Evolutionary conservation across 441 rosid genomes (phyloP).

Genomic region (Adansonia madagascariensis): DNA sequence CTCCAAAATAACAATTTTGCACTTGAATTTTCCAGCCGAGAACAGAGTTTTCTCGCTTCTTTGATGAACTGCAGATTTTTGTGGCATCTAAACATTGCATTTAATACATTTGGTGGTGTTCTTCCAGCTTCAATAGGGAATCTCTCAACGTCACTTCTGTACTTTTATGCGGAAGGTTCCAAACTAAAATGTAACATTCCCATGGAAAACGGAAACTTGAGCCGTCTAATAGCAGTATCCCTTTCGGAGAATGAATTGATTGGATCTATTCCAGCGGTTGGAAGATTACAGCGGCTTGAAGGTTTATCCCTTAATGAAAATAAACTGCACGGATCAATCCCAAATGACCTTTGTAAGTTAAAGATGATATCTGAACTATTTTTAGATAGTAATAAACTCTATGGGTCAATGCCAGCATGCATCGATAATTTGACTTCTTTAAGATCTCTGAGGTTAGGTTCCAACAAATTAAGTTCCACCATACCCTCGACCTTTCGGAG

Average conservation of each 20-base stretch:
- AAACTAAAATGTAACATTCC: neutral
- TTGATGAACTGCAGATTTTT: neutral
- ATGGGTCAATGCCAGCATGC: neutral
- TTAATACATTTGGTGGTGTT: neutral
- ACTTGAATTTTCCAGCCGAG: neutral
- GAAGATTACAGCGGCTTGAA: conserved; percentile 7
- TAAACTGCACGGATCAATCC: neutral
- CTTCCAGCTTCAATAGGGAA: neutral
- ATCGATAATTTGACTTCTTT: neutral
- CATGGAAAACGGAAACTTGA: neutral
- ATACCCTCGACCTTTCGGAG: neutral
- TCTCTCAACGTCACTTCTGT: neutral
- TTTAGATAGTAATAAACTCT: neutral
- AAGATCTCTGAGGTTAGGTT: neutral
- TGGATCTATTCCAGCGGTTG: neutral
- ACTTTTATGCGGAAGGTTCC: neutral
- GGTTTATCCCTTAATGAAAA: neutral
- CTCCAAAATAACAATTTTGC: neutral
- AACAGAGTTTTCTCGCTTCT: neutral
- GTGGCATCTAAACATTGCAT: neutral
- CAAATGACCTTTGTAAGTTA: neutral
- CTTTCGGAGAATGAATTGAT: neutral
- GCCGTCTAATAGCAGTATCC: neutral
- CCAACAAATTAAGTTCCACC: neutral
- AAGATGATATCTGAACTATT: neutral